A percentile compares a stretch with the other conserved stretches of the same genome.
phyloP scores from a whole-genome alignment of 192 early-diverging fungal species.

The Backusella morwellensis region DNA sequence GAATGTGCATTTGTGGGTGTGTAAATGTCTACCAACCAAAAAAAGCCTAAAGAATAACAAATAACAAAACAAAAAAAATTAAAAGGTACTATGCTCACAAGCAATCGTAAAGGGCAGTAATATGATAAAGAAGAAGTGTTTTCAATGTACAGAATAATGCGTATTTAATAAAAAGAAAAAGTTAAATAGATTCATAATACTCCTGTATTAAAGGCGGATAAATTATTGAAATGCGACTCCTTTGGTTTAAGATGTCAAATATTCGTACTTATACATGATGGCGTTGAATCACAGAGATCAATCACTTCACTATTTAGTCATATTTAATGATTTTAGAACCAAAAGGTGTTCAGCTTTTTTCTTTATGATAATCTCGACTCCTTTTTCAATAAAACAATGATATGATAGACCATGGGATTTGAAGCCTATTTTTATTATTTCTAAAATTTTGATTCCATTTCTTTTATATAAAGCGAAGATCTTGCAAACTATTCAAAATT shows the following conservation, averaged over 20 bases:
- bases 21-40: not conserved
- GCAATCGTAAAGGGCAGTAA: not conserved
- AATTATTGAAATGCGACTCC: not conserved
- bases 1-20: not conserved
- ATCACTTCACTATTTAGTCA: not conserved
- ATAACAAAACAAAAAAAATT: not conserved
- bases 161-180: not conserved
- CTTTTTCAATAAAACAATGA: not conserved
- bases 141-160: not conserved
- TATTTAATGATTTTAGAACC: not conserved
- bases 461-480: not conserved
- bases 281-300: not conserved
- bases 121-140: not conserved
- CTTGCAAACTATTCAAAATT: not conserved
- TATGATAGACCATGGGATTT: not conserved
- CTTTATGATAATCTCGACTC: not conserved
- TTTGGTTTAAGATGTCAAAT: not conserved
- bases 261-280: not conserved
- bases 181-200: not conserved
- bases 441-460: not conserved
- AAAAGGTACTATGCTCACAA: not conserved
- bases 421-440: not conserved
- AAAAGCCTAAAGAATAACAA: not conserved
- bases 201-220: not conserved
- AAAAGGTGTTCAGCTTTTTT: not conserved